Base-by-base conservation (phyloP, 768 basidiomycete species). In the Imleria badia region DNA sequence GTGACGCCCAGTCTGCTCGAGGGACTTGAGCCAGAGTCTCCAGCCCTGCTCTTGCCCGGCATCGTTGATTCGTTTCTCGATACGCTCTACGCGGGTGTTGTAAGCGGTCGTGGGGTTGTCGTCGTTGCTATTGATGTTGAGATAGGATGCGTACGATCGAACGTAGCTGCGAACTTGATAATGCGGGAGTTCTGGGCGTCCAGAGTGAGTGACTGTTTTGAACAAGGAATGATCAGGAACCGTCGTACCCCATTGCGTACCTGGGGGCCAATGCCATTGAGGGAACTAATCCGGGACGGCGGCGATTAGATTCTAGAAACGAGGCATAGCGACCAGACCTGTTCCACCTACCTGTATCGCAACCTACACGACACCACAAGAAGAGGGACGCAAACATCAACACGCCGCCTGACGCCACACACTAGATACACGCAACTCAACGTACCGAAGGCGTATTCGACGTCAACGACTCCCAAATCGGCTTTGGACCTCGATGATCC, bases 31-130 rank as follows among this genome's bases (percentile, higher is more conserved):
- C 39, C 39, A 40, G 39, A 40, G 39, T 22, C 39, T 40, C 39
- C 39, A 40, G 3, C 39, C 39, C 22, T 40, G 39, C 19, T 40
- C 39, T 40, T 22, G 19, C 11, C 39, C 39, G 12, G 19, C 20
- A 13, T 33, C 45, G 49, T 70, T 61, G 19, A 60, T 47, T 1
- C 67, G 58, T 55, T 79, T 79, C 51, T 77, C 71, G 26, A 75
- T 64, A 9, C 66, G 64, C 48, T 81, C 77, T 9, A 82, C 77
- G 9, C 78, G 74, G 0, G 78, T 80, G 63, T 76, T 76, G 64
- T 76, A 78, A 3, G 72, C 72, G 0, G 73, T 53, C 19, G 69
- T 59, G 0, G 67, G 65, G 48, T 71, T 76, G 8, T 65, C 62
- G 54, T 78, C 78, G 49, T 78, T 80, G 39, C 39, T 40, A 5